Percentiles rank a stretch among this genome's conserved stretches.
phyloP scores from a whole-genome alignment of 371 early-diverging fungal species.

The Rhizopus microsporus region DNA sequence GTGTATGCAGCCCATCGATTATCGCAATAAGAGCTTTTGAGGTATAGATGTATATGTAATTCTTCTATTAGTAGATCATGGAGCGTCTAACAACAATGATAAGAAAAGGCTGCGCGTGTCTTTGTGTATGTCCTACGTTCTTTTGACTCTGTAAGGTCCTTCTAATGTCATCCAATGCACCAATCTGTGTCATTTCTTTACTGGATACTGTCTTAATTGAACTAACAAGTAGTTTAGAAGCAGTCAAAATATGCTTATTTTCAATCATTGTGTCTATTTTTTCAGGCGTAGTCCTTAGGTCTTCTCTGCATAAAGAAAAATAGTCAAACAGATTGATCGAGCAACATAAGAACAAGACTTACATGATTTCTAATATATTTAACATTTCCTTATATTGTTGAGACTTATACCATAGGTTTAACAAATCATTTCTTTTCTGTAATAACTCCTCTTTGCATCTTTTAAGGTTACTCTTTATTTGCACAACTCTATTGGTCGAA shows the following conservation, averaged over 20 bases:
- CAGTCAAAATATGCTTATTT: slow-evolving; percentile 82
- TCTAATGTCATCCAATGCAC: slow-evolving; percentile 79
- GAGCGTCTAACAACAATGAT: slow-evolving; percentile 47
- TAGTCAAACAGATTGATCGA: background rate
- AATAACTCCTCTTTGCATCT: slow-evolving; percentile 71
- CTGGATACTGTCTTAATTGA: slow-evolving; percentile 70
- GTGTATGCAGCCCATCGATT: slow-evolving; percentile 63
- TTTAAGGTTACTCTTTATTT: slow-evolving; percentile 68
- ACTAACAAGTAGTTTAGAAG: slow-evolving; percentile 70
- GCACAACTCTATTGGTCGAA: slow-evolving; percentile 64
- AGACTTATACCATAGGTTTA: slow-evolving; percentile 79
- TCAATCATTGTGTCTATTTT: slow-evolving; percentile 73
- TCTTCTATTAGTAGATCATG: slow-evolving; percentile 87
- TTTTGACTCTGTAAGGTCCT: slow-evolving; percentile 72
- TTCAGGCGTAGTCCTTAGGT: slow-evolving; percentile 76
- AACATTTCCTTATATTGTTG: slow-evolving; percentile 86
- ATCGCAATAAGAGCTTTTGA: slow-evolving; percentile 77
- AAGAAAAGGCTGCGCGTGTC: background rate
- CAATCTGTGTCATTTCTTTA: slow-evolving; percentile 80
- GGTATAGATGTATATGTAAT: slow-evolving; percentile 89
- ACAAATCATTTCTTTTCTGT: slow-evolving; percentile 71
- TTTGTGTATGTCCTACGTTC: slow-evolving; percentile 42
- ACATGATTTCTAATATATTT: slow-evolving; percentile 75
- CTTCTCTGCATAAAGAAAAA: slow-evolving; percentile 61
- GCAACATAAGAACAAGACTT: slow-evolving; percentile 14